Conservation (phyloP, 2,329 filamentous ascomycete genomes). For the Colletotrichum godetiae region DNA sequence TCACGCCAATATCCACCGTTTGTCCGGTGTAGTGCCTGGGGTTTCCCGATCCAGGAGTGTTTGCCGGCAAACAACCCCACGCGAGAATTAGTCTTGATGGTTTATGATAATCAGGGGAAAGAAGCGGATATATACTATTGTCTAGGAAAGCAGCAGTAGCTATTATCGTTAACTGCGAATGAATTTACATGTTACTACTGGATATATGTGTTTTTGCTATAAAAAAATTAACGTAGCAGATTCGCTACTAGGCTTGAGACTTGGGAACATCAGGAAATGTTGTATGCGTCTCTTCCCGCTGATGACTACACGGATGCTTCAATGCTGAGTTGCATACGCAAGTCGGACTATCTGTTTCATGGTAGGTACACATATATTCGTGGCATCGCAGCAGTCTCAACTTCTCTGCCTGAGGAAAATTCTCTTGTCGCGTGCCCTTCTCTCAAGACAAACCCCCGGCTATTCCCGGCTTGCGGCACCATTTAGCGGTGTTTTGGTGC, state of each 20-base stretch:
- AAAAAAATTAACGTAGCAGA: neutral
- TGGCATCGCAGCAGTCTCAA: neutral
- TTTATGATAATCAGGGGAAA: neutral
- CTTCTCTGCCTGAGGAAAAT: neutral
- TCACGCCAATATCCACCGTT: constrained; percentile 14
- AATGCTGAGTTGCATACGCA: neutral
- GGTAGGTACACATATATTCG: no score
- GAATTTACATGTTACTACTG: neutral
- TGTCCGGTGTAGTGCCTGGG: constrained; percentile 16
- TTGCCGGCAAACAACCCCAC: neutral
- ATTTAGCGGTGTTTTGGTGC: neutral
- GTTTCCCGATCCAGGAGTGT: constrained; percentile 15
- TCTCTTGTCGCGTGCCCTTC: neutral
- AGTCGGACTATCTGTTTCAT: neutral
- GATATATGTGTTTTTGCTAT: neutral
- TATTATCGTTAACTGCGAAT: neutral
- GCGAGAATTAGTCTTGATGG: neutral
- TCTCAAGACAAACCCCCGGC: neutral
- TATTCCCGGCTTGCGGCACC: neutral
- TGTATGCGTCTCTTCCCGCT: no score
- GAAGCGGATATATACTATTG: neutral
- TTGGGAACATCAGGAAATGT: no score
- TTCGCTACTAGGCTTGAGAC: no score
- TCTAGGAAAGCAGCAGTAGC: neutral
- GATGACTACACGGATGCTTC: no score